Evolutionary conservation across 768 basidiomycete genomes (phyloP).

Genomic region (Nevesoporus exiguus): DNA sequence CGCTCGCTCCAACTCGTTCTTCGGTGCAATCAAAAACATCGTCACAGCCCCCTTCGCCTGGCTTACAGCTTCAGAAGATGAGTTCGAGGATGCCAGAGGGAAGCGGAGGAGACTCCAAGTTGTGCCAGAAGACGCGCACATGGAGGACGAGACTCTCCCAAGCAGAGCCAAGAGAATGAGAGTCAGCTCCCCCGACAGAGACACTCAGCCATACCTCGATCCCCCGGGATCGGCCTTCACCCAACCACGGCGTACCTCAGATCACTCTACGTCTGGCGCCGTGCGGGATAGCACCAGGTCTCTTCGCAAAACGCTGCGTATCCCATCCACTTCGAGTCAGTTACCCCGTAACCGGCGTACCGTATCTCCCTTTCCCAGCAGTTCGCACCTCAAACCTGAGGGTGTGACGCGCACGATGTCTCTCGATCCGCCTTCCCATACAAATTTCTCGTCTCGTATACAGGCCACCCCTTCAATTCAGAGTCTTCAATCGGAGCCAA

Average conservation of each 20-base stretch:
- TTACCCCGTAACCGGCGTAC: constrained; percentile 39
- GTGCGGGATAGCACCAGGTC: constrained; percentile 24
- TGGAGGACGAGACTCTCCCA: constrained; percentile 34
- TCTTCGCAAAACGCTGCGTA: constrained; percentile 31
- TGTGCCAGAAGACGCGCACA: constrained; percentile 19
- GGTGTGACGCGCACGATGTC: constrained; percentile 61
- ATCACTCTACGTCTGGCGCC: constrained; percentile 19
- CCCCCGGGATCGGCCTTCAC: constrained; percentile 47
- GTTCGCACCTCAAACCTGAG: constrained; percentile 33
- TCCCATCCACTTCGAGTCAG: constrained; percentile 31
- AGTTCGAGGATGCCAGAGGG: constrained; percentile 47
- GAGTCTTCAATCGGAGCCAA: constrained; percentile 27
- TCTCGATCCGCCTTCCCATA: constrained; percentile 55
- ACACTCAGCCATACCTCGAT: constrained; percentile 47
- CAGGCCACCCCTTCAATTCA: constrained; percentile 34
- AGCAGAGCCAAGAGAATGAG: constrained; percentile 50
- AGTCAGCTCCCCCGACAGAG: constrained; percentile 46
- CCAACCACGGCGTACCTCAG: constrained; percentile 21
- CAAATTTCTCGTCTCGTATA: constrained; percentile 22
- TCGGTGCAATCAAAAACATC: constrained; percentile 61
- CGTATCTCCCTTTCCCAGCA: constrained; percentile 38
- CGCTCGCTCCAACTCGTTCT: constrained; percentile 54
- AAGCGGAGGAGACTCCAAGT: constrained; percentile 51
- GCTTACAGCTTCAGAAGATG: constrained; percentile 52
- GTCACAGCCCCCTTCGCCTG: constrained; percentile 58